Base-by-base conservation (phyloP, 2,329 filamentous ascomycete species). In the Arthrobotrys musiformis region DNA sequence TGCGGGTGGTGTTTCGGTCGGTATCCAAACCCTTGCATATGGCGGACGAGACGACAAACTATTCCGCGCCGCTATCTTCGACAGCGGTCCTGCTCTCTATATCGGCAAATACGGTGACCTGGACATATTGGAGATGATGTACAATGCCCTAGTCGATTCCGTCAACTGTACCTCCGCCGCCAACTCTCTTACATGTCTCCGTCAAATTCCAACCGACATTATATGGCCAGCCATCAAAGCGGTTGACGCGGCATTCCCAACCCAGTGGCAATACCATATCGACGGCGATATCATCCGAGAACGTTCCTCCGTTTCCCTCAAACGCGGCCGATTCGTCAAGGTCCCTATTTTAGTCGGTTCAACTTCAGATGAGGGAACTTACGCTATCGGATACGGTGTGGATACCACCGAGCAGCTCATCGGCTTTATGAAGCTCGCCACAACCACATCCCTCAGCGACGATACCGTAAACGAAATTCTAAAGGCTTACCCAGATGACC, bases 131-230 rank as follows among this genome's bases (percentile, higher is more conserved):
- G 89, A 30, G 86, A 85, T 87, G 0, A 84, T 89, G 5, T 93
- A 92, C 81, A 86, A 92, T 80, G 83, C 84, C 0, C 87, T 93
- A 1, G 88, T 91, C 6, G 80, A 83, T 2, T 84, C 85, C 24
- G 89, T 89, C 0, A 89, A 75, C 33, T 95, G 92, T 83, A 84
- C 86, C 1, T 81, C 84, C 1, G 83, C 86, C 0, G 81, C 82
- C 0, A 87, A 92, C 80, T 89, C 88, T 0, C 85, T 93, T 4
- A 85, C 86, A 15, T 93, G 91, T 82, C 87, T 96, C 9, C 89
- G 92, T 19, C 82, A 82, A 0, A 83, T 90, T 1, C 86, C 86
- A 66, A 79, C 83, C 81, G 58, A 24, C 7, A 19, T n/a, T 5
- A 70, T 76, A 19, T 70, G 46, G 72, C 15, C 35, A 22, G 64